These are phyloP conservation scores for Rhodotorula toruloides DNA, from an alignment of 768 basidiomycete species.

Conservation along the genomic window DNA sequence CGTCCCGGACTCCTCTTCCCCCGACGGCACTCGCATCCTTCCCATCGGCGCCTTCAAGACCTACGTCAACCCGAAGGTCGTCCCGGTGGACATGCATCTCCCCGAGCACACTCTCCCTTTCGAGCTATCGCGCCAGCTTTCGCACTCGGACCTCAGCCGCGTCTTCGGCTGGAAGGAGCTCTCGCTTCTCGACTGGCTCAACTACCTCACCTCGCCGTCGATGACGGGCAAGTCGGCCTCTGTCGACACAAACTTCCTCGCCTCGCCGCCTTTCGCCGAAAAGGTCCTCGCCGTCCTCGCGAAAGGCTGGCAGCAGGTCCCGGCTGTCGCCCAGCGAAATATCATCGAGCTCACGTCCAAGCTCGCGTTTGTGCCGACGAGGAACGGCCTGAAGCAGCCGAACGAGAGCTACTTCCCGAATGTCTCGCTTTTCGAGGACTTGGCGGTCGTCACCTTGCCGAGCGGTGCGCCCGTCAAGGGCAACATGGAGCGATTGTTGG, in stretches of 20 bases:
- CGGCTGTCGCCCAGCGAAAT: constrained; percentile 52
- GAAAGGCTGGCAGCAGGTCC: constrained; percentile 66
- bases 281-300: constrained; percentile 48
- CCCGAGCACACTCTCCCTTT: constrained; percentile 68
- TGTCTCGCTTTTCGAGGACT: constrained; percentile 79
- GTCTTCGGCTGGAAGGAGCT: constrained; percentile 78
- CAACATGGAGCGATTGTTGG: constrained; percentile 58
- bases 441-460: constrained; percentile 66
- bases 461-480: constrained; percentile 63
- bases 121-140: constrained; percentile 59
- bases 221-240: constrained; percentile 47
- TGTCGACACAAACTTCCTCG: constrained; percentile 58
- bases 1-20: constrained; percentile 44
- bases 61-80: constrained; percentile 64
- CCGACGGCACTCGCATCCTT: constrained; percentile 57
- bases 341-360: constrained; percentile 54
- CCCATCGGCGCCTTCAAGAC: constrained; percentile 65
- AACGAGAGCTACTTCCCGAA: constrained; percentile 64
- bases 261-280: constrained; percentile 72
- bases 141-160: constrained; percentile 52
- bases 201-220: constrained; percentile 56
- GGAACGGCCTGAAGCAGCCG: constrained; percentile 66
- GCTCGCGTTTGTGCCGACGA: constrained; percentile 65
- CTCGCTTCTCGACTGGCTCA: constrained; percentile 67
- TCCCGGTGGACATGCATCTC: constrained; percentile 69